Evolutionary conservation across 768 basidiomycete genomes (phyloP), one percentile per base, ranked within the genome.

Genomic region (Tulasnella sp.): DNA sequence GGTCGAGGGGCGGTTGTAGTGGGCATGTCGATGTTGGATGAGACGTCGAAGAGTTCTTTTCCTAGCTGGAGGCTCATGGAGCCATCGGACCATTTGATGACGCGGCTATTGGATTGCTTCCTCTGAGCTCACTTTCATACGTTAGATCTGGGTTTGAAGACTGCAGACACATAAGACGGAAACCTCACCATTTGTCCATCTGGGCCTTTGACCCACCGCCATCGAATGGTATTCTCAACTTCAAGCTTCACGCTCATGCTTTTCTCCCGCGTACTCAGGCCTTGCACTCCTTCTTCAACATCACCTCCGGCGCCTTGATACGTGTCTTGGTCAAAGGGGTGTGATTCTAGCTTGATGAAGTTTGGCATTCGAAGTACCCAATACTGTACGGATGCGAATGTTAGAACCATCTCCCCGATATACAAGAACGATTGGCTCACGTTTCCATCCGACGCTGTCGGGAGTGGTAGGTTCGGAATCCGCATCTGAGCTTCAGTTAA

Each of bases 11-110:
- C 68, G 60, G 80, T 68, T 59, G 80, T 79, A 44, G 81, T 87
- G 19, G 89, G 88, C 17, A 80, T 85, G 67, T 93, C 88, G 60
- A 88, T 74, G 62, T 80, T 82, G 70, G 86, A 81, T 53, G 80
- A 83, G 52, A 98, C 83, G 73, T 97, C 93, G 72, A 94, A 98
- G 3, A 96, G 76, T 68, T 98, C 95, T 70, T 88, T 87, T 44
- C 96, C 96, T 58, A 99, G 74, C 64, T 88, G 86, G 29, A 99
- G 79, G 65, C 92, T 94, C 59, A 92, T 73, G 13, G 87, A 80
- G 15, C 95, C 95, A 69, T 99, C 96, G 4, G 93, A 96, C 96
- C 96, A 99, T 13, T 87, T 82, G 60, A 99, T 82, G 41, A 97
- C 75, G 29, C 93, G 85, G 63, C 86, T 83, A 68, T 99, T 99